Evolutionary conservation across 179 eudicot genomes (phyloP), one percentile per base, ranked within the genome.

Genomic region (Corrigiola litoralis): DNA sequence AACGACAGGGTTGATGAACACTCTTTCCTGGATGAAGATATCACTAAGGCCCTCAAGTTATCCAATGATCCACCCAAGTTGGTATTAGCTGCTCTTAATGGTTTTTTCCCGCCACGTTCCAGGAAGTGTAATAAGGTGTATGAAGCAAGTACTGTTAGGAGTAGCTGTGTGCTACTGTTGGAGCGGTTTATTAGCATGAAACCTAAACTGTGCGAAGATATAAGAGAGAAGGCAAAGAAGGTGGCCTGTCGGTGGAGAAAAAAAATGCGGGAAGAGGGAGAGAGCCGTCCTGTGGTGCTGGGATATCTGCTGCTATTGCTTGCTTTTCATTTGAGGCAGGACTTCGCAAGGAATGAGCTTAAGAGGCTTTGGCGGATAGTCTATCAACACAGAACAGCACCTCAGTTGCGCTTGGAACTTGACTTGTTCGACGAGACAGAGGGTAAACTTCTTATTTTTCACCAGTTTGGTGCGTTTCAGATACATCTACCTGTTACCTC

Each of bases 51-150:
- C 49, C 80, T 81, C 28, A 69, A 14, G 37, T 29, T 73, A 33
- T 61, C 71, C 1, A 17, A 48, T 24, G 55, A 70, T 48, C 76
- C 84, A 25, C 74, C 74, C 61, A 69, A 62, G 64, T 61, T 77
- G 18, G 78, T 81, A 4, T 65, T 81, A 23, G 80, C 72, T 64
- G 85, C 85, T 23, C 52, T 81, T 64, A 66, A 55, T 14, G 82
- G 79, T 33, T 77, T 81, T 54, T 81, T 72, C 55, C 73, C 79
- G 36, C 81, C 84, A 0, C 79, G 65, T 71, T 47, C 75, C 61
- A 68, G 52, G 49, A 64, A 69, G 47, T 77, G 61, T 28, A 63
- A 73, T 31, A 27, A 44, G n/a, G 75, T 50, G 52, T 65, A 32
- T 4, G 72, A 72, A 49, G 27, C 54, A 25, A 48, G 29, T 20